Base-by-base conservation (phyloP, 108 stramenopile species). In the Pseudonitzschia multiseries region DNA sequence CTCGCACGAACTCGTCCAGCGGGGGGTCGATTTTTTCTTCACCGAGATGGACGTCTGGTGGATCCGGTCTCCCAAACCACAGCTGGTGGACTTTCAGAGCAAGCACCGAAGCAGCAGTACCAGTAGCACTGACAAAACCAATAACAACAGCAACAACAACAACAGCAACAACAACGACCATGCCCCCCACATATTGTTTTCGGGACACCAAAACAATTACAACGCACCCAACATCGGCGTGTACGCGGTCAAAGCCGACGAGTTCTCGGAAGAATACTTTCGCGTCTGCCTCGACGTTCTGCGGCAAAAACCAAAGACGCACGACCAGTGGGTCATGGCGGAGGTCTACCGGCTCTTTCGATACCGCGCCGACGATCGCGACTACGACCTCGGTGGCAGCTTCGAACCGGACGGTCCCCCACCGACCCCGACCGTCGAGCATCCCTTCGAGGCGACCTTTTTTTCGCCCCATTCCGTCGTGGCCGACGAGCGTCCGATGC, bases 11-110 rank as follows among this genome's bases (percentile, higher is more conserved):
- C 61, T 84, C 31, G 68, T 75, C 0, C 27, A 74, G 28, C 56
- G 48, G 10, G 77, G 63, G 5, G 6, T 42, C 21, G 52, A 61
- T 27, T 84, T 81, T 36, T 54, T 84, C 0, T 84, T 84, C 61
- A 77, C 67, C 42, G 83, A 83, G 65, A 77, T 77, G 79, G 83
- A 83, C 65, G 78, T 79, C 56, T 83, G 83, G 83, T 84, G 77
- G 43, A 24, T 81, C 43, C 44, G 61, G 9, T 79, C 80, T 14
- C 77, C 80, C 0, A 61, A 68, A 15, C 21, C 28, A 20, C 27
- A 66, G 1, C 42, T 80, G 0, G 27, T 21, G n/a, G 31, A 73
- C 14, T 73, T 36, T 46, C 73, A 74, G 28, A 43, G 50, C 21
- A n/a, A n/a, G 44, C 69, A 66, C 12, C 36, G 36, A 36, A 36